Conservation (phyloP, 208 protist species). For the Crithidia bombi region DNA sequence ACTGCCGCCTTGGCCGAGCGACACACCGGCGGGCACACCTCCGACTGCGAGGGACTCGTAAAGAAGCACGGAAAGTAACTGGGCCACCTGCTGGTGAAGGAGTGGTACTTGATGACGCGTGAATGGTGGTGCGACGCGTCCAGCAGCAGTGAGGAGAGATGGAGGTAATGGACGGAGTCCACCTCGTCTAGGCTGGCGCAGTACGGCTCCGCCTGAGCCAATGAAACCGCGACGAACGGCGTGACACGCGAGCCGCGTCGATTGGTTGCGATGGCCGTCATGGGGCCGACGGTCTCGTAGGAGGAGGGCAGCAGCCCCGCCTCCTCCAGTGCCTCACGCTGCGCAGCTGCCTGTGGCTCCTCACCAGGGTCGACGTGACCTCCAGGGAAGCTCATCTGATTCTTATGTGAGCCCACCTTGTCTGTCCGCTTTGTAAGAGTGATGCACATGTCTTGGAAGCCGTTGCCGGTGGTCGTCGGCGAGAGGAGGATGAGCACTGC, state of each 20-base stretch:
- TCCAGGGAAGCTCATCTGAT: constrained; percentile 87
- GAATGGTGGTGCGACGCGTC: constrained; percentile 52
- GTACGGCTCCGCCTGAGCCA: constrained; percentile 34
- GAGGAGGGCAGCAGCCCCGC: constrained; percentile 46
- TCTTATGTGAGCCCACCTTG: constrained; percentile 59
- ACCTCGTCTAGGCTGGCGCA: constrained; percentile 77
- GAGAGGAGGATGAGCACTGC: constrained; percentile 77
- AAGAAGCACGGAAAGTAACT: constrained; percentile 89
- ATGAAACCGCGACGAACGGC: constrained; percentile 67
- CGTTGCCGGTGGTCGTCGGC: constrained; percentile 35
- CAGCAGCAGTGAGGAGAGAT: constrained; percentile 71
- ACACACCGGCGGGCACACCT: constrained; percentile 23
- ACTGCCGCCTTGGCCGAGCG: constrained; percentile 27
- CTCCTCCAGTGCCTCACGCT: constrained; percentile 84
- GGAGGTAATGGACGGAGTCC: constrained; percentile 82
- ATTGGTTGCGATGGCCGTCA: constrained; percentile 56
- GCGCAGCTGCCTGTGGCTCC: constrained; percentile 48
- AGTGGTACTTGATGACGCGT: constrained; percentile 58
- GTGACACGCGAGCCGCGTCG: constrained; percentile 34
- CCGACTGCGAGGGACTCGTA: constrained; percentile 46
- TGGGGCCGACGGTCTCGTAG: constrained; percentile 61
- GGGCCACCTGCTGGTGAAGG: constrained; percentile 32
- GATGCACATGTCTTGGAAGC: constrained; percentile 86
- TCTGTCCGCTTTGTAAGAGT: constrained; percentile 82
- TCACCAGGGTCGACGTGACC: constrained; percentile 70